Evolutionary conservation across 805 yeast species (phyloP).

Genomic region (Candida berthetii): DNA sequence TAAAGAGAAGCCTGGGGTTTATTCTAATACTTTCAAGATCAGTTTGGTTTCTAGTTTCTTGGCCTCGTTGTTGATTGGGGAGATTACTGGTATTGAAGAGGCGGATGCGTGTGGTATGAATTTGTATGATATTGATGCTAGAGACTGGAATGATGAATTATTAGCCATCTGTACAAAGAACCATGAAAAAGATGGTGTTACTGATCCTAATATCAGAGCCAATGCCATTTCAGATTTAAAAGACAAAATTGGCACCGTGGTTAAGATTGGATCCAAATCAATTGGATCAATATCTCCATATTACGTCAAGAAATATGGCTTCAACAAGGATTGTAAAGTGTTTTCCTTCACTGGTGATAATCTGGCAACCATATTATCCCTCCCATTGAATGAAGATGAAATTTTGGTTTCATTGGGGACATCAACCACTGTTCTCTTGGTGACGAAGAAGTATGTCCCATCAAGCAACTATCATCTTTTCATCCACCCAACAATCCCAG

Average conservation of each 20-base stretch:
- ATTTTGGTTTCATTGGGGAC: conserved; percentile 82
- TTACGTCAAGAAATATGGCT: conserved; percentile 60
- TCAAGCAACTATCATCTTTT: conserved; percentile 81
- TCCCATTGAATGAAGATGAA: conserved; percentile 74
- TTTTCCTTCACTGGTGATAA: conserved; percentile 89
- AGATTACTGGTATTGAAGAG: conserved; percentile 61
- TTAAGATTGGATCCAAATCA: conserved; percentile 40
- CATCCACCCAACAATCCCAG: conserved; percentile 75
- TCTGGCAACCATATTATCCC: conserved; percentile 77
- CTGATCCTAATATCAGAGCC: conserved; percentile 3
- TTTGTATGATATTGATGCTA: conserved; percentile 61
- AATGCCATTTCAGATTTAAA: conserved; percentile 28
- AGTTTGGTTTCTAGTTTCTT: conserved; percentile 76
- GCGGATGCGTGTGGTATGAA: conserved; percentile 95
- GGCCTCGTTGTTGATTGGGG: conserved; percentile 64
- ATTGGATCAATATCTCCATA: conserved; percentile 53
- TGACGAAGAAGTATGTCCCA: conserved; percentile 73
- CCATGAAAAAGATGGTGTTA: conserved; percentile 19
- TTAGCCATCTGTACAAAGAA: conserved; percentile 34
- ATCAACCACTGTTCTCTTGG: conserved; percentile 80
- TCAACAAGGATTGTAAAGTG: conserved; percentile 48
- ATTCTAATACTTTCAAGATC: conserved; percentile 52
- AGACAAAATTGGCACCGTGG: conserved; percentile 46
- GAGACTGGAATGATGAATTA: conserved; percentile 50
- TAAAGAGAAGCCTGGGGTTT: conserved; percentile 42